Conservation (phyloP, 495 filamentous ascomycete genomes). For the Aspergillus egyptiacus region DNA sequence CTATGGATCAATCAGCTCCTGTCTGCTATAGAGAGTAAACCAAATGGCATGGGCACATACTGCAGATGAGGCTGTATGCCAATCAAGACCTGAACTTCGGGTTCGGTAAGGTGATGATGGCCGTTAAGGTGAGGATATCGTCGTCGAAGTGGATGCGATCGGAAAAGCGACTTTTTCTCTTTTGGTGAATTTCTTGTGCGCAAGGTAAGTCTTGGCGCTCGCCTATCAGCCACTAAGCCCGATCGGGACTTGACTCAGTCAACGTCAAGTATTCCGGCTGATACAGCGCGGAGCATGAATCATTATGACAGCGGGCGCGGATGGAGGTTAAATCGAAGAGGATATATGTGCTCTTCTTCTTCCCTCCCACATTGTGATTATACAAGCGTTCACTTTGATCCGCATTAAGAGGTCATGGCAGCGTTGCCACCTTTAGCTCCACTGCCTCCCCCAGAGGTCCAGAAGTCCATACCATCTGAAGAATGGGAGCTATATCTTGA, state of each 20-base stretch:
- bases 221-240: constrained; percentile 35
- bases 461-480: constrained; percentile 54
- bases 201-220: constrained; percentile 41
- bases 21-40: neutral
- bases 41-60: constrained; percentile 9
- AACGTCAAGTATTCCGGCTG: constrained; percentile 8
- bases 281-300: neutral
- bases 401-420: constrained; percentile 27
- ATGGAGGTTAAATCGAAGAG: neutral
- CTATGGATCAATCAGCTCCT: constrained; percentile 13
- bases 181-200: constrained; percentile 25
- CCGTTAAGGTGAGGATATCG: constrained; percentile 29
- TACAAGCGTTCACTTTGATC: neutral
- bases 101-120: constrained; percentile 83
- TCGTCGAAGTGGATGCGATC: constrained; percentile 9
- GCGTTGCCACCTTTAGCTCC: constrained; percentile 64
- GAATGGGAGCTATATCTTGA: constrained; percentile 78
- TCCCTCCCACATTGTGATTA: neutral
- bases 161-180: constrained; percentile 10
- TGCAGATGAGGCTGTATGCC: constrained; percentile 34
- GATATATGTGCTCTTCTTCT: neutral
- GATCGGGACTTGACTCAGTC: constrained; percentile 24
- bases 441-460: constrained; percentile 64
- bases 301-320: constrained; percentile 1
- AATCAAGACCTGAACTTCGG: constrained; percentile 58